phyloP scores from a whole-genome alignment of 352 stramenopile species.

The Pythium plurisporium region DNA sequence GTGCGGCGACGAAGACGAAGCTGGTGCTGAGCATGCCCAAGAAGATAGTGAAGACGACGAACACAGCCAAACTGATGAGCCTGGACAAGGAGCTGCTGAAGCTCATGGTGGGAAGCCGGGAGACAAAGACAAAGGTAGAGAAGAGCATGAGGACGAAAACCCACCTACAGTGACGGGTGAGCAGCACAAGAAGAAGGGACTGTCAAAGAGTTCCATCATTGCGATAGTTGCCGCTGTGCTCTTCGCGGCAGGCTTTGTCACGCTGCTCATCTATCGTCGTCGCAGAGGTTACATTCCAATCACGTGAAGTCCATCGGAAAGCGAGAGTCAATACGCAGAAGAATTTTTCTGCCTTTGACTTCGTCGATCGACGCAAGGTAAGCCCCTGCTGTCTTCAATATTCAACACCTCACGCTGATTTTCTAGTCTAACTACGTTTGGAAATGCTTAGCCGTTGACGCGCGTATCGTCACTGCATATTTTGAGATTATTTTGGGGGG shows the following conservation, averaged over 20 bases:
- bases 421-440: no score
- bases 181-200: constrained; percentile 12
- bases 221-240: constrained; percentile 37
- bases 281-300: constrained; percentile 48
- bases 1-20: not conserved
- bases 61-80: constrained; percentile 4
- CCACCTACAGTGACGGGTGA: constrained; percentile 16
- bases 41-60: not conserved
- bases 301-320: constrained; percentile 8
- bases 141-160: constrained; percentile 7
- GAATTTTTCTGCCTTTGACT: constrained; percentile 16
- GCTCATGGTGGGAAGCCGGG: constrained; percentile 13
- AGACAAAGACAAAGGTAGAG: constrained; percentile 19
- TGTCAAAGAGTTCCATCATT: constrained; percentile 33
- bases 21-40: not conserved
- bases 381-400: no score
- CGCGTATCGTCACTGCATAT: no score
- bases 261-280: constrained; percentile 37
- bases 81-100: not conserved
- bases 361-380: not conserved
- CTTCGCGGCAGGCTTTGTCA: constrained; percentile 39
- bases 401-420: no score
- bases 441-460: no score
- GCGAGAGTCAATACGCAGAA: not conserved
- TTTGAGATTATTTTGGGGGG: no score